Conservation (phyloP, 2,329 filamentous ascomycete species). For the Pyrenochaeta sp. region DNA sequence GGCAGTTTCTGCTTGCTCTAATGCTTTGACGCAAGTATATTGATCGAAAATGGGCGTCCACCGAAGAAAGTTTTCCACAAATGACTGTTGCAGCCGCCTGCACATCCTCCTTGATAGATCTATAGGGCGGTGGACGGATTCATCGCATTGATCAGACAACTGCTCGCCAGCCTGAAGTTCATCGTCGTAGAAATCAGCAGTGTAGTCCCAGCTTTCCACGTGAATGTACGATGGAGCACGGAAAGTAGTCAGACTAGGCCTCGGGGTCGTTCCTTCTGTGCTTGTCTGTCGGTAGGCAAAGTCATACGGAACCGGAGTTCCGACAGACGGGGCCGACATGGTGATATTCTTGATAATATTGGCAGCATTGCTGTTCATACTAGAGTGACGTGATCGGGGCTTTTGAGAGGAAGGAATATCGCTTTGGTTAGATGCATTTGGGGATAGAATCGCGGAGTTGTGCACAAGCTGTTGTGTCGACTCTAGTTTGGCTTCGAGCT, state of each 20-base stretch:
- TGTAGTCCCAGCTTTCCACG: conserved; percentile 41
- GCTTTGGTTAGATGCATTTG: conserved; percentile 24
- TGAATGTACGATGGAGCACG: conserved; percentile 31
- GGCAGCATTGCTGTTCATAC: conserved; percentile 21
- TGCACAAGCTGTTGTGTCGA: conserved; percentile 25
- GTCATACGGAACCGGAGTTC: conserved; percentile 27
- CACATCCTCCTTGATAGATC: conserved; percentile 31
- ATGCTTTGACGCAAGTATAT: conserved; percentile 24
- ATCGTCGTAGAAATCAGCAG: conserved; percentile 38
- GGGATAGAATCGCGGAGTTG: conserved; percentile 24
- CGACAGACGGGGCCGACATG: conserved; percentile 19
- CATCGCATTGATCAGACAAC: conserved; percentile 33
- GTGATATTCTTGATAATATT: conserved; percentile 21
- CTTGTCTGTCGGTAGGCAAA: conserved; percentile 38
- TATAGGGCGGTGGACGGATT: conserved; percentile 16
- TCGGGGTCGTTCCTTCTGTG: conserved; percentile 32
- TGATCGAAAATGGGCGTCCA: conserved; percentile 40
- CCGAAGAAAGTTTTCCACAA: conserved; percentile 38
- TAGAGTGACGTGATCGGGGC: conserved; percentile 21
- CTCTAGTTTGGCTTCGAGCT: conserved; percentile 34
- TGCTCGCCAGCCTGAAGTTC: conserved; percentile 35
- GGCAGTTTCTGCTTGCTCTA: conserved; percentile 22
- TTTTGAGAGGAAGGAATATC: conserved; percentile 15
- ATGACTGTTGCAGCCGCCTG: conserved; percentile 33
- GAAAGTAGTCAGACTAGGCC: conserved; percentile 35